A percentile compares a stretch with the other conserved stretches of the same genome.
phyloP scores from a whole-genome alignment of 2,329 filamentous ascomycete genomes.

The Tolypocladium tropicale region DNA sequence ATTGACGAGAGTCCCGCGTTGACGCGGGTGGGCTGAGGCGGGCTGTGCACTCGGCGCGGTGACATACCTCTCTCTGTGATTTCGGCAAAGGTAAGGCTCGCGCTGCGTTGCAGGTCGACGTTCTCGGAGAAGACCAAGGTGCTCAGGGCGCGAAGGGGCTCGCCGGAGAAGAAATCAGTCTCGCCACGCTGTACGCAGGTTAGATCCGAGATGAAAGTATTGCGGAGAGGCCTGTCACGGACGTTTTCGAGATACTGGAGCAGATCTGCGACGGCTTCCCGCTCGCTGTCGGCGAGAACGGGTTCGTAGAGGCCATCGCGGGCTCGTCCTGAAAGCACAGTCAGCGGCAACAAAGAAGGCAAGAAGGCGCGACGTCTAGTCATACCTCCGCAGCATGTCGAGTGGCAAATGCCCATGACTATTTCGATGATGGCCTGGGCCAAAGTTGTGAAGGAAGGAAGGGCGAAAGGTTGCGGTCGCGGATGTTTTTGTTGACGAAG shows the following conservation, averaged over 20 bases:
- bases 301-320: slow-evolving; percentile 77
- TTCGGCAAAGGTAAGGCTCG: slow-evolving; percentile 95
- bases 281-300: slow-evolving; percentile 87
- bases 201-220: slow-evolving; percentile 12
- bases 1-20: neutral
- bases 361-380: slow-evolving; percentile 1
- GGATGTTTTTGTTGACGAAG: slow-evolving; percentile 1
- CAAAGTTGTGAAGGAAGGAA: neutral
- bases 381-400: slow-evolving; percentile 44
- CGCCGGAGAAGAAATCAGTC: slow-evolving; percentile 96
- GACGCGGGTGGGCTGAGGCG: neutral
- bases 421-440: slow-evolving; percentile 8
- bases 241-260: slow-evolving; percentile 96
- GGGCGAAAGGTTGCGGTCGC: neutral
- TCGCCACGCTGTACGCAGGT: slow-evolving; percentile 63
- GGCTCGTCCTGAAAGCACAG: slow-evolving; percentile 48
- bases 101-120: slow-evolving; percentile 93
- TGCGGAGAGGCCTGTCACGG: slow-evolving; percentile 20
- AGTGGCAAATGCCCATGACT: slow-evolving; percentile 53
- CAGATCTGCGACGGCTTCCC: slow-evolving; percentile 92
- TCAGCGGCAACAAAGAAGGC: slow-evolving; percentile 13
- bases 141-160: slow-evolving; percentile 85
- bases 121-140: slow-evolving; percentile 98
- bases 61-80: slow-evolving; percentile 89
- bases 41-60: neutral